Evolutionary conservation across 2,329 filamentous ascomycete species (phyloP).

Genomic region (Pseudocercospora eumusae): DNA sequence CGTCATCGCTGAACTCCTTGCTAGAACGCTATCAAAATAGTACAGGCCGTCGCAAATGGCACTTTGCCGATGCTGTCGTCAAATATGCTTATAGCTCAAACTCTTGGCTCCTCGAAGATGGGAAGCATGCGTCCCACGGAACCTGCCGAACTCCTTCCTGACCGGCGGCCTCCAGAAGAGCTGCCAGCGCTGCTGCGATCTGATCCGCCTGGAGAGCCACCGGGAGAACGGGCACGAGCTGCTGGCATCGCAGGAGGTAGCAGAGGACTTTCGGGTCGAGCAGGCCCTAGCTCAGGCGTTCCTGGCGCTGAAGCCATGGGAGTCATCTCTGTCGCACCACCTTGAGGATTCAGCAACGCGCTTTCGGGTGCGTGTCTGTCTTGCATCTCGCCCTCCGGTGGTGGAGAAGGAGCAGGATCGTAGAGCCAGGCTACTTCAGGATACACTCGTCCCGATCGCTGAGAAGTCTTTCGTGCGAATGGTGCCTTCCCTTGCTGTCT

Average conservation of each 20-base stretch:
- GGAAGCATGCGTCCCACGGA: conserved; percentile 19
- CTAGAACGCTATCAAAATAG: conserved; percentile 23
- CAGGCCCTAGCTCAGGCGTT: conserved; percentile 9
- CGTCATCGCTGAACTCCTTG: conserved; percentile 15
- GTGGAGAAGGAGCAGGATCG: conserved; percentile 29
- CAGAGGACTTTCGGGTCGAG: conserved; percentile 21
- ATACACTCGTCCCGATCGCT: conserved; percentile 22
- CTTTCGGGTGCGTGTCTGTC: conserved; percentile 12
- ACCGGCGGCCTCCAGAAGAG: conserved; percentile 7
- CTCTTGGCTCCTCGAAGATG: conserved; percentile 18
- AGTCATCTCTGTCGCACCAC: conserved; percentile 13
- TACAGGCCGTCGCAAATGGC: background rate
- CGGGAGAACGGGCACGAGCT: conserved; percentile 17
- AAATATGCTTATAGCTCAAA: background rate
- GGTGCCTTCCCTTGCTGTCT: conserved; percentile 24
- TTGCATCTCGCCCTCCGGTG: conserved; percentile 11
- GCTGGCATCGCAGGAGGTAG: conserved; percentile 19
- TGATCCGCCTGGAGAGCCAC: conserved; percentile 8
- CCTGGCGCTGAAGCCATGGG: background rate
- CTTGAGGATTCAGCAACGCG: conserved; percentile 12
- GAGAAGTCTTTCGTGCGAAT: conserved; percentile 18
- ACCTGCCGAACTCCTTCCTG: conserved; percentile 19
- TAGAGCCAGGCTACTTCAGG: conserved; percentile 33
- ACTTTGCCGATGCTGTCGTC: conserved; percentile 3
- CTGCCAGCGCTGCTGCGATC: conserved; percentile 6